Conservation (phyloP, 2,329 filamentous ascomycete genomes). For the Ophiosphaerella narmari region DNA sequence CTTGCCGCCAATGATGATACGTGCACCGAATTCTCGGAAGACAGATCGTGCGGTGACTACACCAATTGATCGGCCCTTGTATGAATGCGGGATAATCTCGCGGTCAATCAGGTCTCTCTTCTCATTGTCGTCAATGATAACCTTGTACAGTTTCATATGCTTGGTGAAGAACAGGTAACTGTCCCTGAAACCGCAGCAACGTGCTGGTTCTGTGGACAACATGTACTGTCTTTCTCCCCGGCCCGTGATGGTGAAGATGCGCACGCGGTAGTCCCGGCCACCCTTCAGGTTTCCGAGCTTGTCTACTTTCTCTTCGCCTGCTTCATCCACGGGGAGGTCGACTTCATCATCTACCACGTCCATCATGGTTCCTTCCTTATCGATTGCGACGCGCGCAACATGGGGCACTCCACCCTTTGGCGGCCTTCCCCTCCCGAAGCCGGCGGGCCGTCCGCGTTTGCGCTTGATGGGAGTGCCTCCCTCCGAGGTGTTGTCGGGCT, state of each 20-base stretch:
- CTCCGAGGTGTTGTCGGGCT: slow-evolving; percentile 54
- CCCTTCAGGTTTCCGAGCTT: slow-evolving; percentile 81
- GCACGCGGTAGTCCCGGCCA: slow-evolving; percentile 89
- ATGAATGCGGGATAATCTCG: slow-evolving; percentile 94
- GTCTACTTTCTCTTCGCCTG: slow-evolving; percentile 92
- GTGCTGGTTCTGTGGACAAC: slow-evolving; percentile 95
- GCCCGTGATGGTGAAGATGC: slow-evolving; percentile 88
- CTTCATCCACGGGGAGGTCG: slow-evolving; percentile 80
- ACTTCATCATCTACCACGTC: slow-evolving; percentile 93
- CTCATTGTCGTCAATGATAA: slow-evolving; percentile 96
- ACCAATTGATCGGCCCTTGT: slow-evolving; percentile 96
- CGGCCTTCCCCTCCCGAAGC: slow-evolving; percentile 70
- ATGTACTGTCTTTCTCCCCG: slow-evolving; percentile 90
- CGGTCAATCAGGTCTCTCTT: slow-evolving; percentile 96
- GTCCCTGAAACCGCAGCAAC: slow-evolving; percentile 95
- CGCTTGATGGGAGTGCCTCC: slow-evolving; percentile 55
- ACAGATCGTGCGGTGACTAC: slow-evolving; percentile 96
- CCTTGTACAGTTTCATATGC: slow-evolving; percentile 94
- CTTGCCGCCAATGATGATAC: slow-evolving; percentile 89
- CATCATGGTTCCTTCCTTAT: slow-evolving; percentile 91
- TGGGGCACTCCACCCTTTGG: slow-evolving; percentile 73
- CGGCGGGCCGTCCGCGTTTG: slow-evolving; percentile 55
- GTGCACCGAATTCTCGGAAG: slow-evolving; percentile 93
- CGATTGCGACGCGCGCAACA: slow-evolving; percentile 81
- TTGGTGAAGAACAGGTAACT: slow-evolving; percentile 99